Percentiles rank a stretch among this genome's conserved stretches.
These are phyloP conservation scores for Hypomyces perniciosus DNA, from an alignment of 2,329 filamentous ascomycete genomes.

Conservation along the genomic window DNA sequence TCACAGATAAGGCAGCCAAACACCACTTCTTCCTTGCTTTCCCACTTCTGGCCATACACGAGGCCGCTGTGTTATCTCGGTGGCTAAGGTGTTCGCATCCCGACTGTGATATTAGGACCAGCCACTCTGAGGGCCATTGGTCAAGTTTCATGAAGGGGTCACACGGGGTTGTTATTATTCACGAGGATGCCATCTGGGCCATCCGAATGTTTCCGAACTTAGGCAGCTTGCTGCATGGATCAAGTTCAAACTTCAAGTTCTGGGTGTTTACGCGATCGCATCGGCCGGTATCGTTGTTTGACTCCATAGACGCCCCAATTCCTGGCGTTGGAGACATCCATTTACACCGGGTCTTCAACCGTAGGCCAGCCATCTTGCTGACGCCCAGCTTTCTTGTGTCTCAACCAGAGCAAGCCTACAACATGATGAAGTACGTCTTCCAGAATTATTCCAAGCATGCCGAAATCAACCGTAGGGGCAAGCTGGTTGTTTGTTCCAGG, in stretches of 20 bases:
- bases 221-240: conserved; percentile 25
- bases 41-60: conserved; percentile 30
- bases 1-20: conserved; percentile 10
- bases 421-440: conserved; percentile 32
- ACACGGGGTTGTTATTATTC: conserved; percentile 36
- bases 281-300: conserved; percentile 15
- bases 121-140: conserved; percentile 41
- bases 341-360: conserved; percentile 25
- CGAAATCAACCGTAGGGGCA: conserved; percentile 14
- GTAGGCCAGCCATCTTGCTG: conserved; percentile 31
- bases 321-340: conserved; percentile 18
- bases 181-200: conserved; percentile 35
- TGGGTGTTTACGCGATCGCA: conserved; percentile 36
- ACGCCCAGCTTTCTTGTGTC: conserved; percentile 38
- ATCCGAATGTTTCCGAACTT: conserved; percentile 37
- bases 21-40: conserved; percentile 45
- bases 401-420: conserved; percentile 29
- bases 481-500: conserved; percentile 25
- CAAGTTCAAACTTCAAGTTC: conserved; percentile 26
- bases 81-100: conserved; percentile 40
- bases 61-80: conserved; percentile 32
- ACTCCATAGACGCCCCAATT: conserved; percentile 7
- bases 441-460: conserved; percentile 17
- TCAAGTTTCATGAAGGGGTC: conserved; percentile 31
- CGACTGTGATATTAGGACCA: conserved; percentile 37